Evolutionary conservation across 805 yeast genomes (phyloP).

Genomic region (Lachancea quebecensis): DNA sequence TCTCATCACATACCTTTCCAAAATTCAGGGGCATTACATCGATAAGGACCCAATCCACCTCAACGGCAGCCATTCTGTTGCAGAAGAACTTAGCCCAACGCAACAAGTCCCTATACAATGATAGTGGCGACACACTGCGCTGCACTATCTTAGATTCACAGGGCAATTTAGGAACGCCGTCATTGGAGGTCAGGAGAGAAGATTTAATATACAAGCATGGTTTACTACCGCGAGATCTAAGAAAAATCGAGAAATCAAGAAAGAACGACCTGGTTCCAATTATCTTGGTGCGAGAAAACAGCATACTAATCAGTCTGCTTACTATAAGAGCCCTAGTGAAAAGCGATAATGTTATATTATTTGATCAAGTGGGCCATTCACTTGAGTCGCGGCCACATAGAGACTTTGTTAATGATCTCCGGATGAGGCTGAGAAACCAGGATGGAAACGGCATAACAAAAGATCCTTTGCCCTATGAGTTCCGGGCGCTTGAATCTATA

Average conservation of each 20-base stretch:
- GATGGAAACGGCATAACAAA: slow-evolving; percentile 16
- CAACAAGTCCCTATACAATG: slow-evolving; percentile 28
- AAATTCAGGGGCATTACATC: not conserved
- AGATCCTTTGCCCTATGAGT: slow-evolving; percentile 68
- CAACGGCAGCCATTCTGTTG: slow-evolving; percentile 27
- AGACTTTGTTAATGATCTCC: slow-evolving; percentile 21
- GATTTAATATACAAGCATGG: slow-evolving; percentile 69
- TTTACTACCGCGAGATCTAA: slow-evolving; percentile 77
- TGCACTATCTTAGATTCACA: slow-evolving; percentile 73
- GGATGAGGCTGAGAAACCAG: slow-evolving; percentile 18
- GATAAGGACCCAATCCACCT: slow-evolving; percentile 1
- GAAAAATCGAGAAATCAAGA: slow-evolving; percentile 74
- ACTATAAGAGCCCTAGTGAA: slow-evolving; percentile 78
- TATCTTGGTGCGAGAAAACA: slow-evolving; percentile 65
- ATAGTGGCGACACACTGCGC: slow-evolving; percentile 41
- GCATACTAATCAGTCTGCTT: slow-evolving; percentile 67
- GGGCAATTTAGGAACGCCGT: slow-evolving; percentile 65
- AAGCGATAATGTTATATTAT: slow-evolving; percentile 63
- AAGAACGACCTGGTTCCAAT: slow-evolving; percentile 65
- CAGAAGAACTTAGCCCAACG: slow-evolving; percentile 36
- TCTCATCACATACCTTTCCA: not conserved
- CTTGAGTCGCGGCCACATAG: slow-evolving; percentile 25
- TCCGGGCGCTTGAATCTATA: slow-evolving; percentile 83
- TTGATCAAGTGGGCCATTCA: slow-evolving; percentile 43
- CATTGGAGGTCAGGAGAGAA: slow-evolving; percentile 66